Base-by-base conservation (phyloP, 345 rosid genomes). In the Combretum micranthum region DNA sequence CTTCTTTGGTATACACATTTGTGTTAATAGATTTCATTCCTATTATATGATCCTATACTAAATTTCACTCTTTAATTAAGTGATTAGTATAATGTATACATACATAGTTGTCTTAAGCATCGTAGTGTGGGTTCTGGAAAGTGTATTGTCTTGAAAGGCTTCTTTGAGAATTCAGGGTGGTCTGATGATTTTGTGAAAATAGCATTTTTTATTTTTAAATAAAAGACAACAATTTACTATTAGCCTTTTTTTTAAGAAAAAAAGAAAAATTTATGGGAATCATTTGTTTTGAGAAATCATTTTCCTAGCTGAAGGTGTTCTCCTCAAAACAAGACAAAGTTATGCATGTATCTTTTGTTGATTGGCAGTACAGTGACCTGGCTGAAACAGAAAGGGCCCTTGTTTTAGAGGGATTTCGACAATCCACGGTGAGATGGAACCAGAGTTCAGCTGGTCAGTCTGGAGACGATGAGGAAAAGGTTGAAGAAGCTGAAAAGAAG, bases 311-410 rank as follows among this genome's bases (percentile, higher is more conserved):
- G n/a, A 45, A 53, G n/a, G 15, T 47, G 2, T 42, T 22, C 42
- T 50, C 50, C 39, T 15, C 49, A 32, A 32, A 32, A 32, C 39
- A 32, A 32, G 39, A 32, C 39, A 32, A 32, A 32, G 39, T 32
- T 59, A 56, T 54, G 23, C 17, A 18, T 45, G 5, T 7, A 20
- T 10, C 15, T 21, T 50, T 60, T 19, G 18, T 12, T 13, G 18
- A 43, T 49, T 70, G 56, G 47, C 88, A 90, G 97, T 77, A 87
- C 70, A 85, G 93, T 22, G 96, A 90, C 57, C 70, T 79, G 18
- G 83, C 72, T 21, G 96, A 84, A 70, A 72, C 69, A 47, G 95
- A 86, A 19, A 67, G 98, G 57, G 56, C 58, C 51, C 56, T 11
- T 44, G 69, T 80, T 51, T 60, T 91, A 56, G 95, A 83, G 66